Percentiles rank a stretch among this genome's conserved stretches.
These are phyloP conservation scores for Tetrahymena borealis DNA, from an alignment of 73 alveolate genomes.

Conservation along the genomic window DNA sequence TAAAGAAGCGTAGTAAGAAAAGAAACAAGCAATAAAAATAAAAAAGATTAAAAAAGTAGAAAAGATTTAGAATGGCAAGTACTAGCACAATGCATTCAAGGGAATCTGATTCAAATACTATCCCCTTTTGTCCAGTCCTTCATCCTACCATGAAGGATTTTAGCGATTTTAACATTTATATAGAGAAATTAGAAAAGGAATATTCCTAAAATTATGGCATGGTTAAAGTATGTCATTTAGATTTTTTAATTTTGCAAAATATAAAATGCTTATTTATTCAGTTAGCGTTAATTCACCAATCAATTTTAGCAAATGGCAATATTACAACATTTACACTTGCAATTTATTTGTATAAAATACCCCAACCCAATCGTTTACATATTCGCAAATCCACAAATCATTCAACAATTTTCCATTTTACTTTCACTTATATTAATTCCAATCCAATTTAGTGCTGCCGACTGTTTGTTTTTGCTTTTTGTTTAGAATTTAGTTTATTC, in stretches of 20 bases:
- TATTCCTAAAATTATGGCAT: slow-evolving; percentile 59
- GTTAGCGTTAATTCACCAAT: background rate
- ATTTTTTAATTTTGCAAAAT: background rate
- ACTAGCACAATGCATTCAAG: slow-evolving; percentile 2
- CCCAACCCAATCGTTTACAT: too few relatives aligned
- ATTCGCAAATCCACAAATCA: too few relatives aligned
- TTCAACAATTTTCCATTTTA: too few relatives aligned
- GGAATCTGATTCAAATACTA: background rate
- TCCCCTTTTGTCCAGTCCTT: slow-evolving; percentile 57
- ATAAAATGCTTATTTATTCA: background rate
- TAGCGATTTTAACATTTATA: slow-evolving; percentile 45
- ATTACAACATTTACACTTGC: too few relatives aligned
- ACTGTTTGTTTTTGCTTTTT: too few relatives aligned
- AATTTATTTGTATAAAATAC: too few relatives aligned
- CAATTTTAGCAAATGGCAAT: background rate
- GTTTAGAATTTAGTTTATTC: too few relatives aligned
- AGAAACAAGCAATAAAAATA: background rate
- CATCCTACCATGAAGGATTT: slow-evolving; percentile 68
- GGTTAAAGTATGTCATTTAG: slow-evolving; percentile 56
- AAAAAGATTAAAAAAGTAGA: background rate
- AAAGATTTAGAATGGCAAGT: background rate
- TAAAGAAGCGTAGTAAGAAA: background rate
- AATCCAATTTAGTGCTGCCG: too few relatives aligned
- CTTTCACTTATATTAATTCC: too few relatives aligned
- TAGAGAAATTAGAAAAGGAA: slow-evolving; percentile 58